Evolutionary conservation across 768 basidiomycete species (phyloP), one percentile per base, ranked within the genome.

Genomic region (Suillus subaureus): DNA sequence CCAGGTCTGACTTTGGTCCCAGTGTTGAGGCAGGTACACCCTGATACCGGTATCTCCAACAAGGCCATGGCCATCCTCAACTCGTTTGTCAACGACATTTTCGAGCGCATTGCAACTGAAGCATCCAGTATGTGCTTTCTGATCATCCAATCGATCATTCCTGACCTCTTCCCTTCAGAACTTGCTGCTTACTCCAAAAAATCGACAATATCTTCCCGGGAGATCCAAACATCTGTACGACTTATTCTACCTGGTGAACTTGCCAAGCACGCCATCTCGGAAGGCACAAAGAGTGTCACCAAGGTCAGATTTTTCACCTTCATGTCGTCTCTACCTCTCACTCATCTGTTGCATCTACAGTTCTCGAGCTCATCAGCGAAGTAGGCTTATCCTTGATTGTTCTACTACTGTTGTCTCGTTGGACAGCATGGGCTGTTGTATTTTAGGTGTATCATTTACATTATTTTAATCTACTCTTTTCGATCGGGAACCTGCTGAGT

Each of bases 131-230:
- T 66, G 91, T 80, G 16, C 9, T 71, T 2, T 21, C 43, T 60
- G 18, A 23, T 52, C 0, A 28, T 49, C 9, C 35, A 28, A 31
- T n/a, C 1, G 16, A 11, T 40, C 42, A 4, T 45, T 12, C 61
- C 64, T 66, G 61, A 64, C 3, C 3, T 12, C 2, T 42, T 31
- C 16, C 51, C 5, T 72, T 21, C 28, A 94, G 93, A 97, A 81
- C 94, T 99, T 74, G 95, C 96, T 64, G 87, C 94, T 1, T 99
- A 99, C 86, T 97, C 96, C 64, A 97, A 98, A 88, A 97, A 97
- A 81, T 97, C 97, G 4, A 98, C 97, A 52, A 99, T 99, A 78
- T 97, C 96, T 23, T 97, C 95, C 28, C 93, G 97, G 66, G 97
- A 99, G 81, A 99, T 99, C 74, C 97, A 98, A 81, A 99, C 97